phyloP scores from a whole-genome alignment of 2,329 filamentous ascomycete genomes.

The Westerdykella sp. region DNA sequence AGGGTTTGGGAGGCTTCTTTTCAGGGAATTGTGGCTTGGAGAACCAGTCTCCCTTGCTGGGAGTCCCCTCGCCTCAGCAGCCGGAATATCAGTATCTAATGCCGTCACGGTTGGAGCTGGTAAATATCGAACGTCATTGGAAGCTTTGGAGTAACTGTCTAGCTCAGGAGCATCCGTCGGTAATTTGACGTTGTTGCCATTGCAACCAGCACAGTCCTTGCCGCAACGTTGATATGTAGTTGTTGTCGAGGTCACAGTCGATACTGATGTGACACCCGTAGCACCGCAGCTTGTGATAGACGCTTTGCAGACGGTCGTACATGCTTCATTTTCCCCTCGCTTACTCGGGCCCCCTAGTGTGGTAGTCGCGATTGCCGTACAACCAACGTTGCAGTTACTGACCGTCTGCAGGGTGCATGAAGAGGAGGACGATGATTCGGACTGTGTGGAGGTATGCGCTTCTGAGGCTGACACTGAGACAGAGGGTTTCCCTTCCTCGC shows the following conservation, averaged over 20 bases:
- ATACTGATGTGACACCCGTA: conserved; percentile 4
- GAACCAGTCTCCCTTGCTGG: conserved; percentile 1
- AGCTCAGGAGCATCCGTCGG: background rate
- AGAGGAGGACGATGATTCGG: conserved; percentile 3
- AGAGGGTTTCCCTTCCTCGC: conserved; percentile 2
- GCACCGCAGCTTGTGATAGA: conserved; percentile 5
- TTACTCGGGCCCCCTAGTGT: conserved; percentile 1
- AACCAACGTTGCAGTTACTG: conserved; percentile 5
- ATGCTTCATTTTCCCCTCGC: conserved; percentile 1
- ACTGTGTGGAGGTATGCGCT: conserved; percentile 1
- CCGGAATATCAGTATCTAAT: background rate
- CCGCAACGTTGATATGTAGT: background rate
- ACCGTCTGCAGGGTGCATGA: conserved; percentile 4
- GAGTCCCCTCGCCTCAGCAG: background rate
- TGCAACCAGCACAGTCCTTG: background rate
- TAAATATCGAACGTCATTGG: background rate
- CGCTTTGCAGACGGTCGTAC: conserved; percentile 3
- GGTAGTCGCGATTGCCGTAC: conserved; percentile 4
- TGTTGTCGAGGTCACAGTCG: conserved; percentile 3
- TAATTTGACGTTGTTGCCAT: background rate
- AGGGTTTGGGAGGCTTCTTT: background rate
- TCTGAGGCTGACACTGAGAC: background rate
- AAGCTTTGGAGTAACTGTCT: background rate
- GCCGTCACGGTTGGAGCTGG: background rate
- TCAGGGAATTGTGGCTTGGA: background rate